Conservation (phyloP, 495 filamentous ascomycete genomes). For the Lepraria neglecta region DNA sequence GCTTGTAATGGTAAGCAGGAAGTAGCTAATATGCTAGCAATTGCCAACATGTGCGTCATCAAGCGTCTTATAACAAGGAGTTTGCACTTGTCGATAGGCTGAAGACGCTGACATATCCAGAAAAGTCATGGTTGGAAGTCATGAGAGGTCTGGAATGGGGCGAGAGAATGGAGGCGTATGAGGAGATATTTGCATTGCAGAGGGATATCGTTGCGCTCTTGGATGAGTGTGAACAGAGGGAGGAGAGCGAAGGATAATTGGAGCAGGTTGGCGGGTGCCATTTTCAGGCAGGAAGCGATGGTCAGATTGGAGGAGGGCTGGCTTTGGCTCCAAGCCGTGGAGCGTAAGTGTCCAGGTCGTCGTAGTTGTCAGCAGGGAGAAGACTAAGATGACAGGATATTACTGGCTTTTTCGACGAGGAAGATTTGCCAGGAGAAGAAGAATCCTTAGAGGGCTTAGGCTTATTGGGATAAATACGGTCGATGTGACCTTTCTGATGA, state of each 20-base stretch:
- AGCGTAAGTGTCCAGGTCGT: not conserved
- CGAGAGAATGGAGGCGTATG: not conserved
- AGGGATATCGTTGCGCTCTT: not conserved
- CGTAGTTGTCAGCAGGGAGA: not conserved
- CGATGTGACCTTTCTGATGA: too few relatives aligned
- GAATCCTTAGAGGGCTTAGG: too few relatives aligned
- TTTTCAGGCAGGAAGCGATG: not conserved
- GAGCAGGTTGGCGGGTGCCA: not conserved
- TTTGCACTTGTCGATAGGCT: not conserved
- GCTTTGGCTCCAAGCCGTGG: not conserved
- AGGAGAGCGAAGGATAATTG: not conserved
- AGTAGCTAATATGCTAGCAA: not conserved
- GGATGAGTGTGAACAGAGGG: not conserved
- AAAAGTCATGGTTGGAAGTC: not conserved
- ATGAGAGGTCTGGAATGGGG: not conserved
- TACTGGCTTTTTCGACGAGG: not conserved
- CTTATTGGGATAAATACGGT: too few relatives aligned
- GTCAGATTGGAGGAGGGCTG: not conserved
- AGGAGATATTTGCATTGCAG: not conserved
- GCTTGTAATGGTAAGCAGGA: not conserved
- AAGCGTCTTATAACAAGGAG: not conserved
- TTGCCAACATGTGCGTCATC: not conserved
- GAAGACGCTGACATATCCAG: not conserved
- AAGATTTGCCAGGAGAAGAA: too few relatives aligned
- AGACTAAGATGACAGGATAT: not conserved